Percentiles rank a stretch among this genome's conserved stretches.
phyloP scores from a whole-genome alignment of 2,329 filamentous ascomycete species.

The Diaporthe sp. region DNA sequence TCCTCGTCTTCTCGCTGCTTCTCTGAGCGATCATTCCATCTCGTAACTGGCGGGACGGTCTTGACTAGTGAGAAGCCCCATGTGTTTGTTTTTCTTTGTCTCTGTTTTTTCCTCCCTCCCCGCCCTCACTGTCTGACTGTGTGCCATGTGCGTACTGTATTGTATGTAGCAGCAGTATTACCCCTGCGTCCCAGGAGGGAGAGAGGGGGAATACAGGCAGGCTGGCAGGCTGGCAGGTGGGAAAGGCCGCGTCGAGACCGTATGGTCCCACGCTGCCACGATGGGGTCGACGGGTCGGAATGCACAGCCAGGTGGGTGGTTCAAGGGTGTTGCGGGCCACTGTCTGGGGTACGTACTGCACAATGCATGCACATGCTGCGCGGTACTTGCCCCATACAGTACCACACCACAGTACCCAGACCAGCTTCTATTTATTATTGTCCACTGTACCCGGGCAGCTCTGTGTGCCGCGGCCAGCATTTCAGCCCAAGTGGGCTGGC shows the following conservation, averaged over 20 bases:
- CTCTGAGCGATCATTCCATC: background rate
- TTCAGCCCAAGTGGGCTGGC: constrained; percentile 40
- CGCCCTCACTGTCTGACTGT: background rate
- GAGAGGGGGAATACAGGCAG: background rate
- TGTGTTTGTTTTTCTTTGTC: constrained; percentile 7
- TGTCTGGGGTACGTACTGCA: constrained; percentile 31
- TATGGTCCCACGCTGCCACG: constrained; percentile 28
- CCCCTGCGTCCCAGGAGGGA: constrained; percentile 27
- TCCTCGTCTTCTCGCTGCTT: constrained; percentile 5
- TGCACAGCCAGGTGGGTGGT: constrained; percentile 33
- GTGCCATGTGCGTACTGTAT: background rate
- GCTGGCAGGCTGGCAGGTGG: constrained; percentile 15
- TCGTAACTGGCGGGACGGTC: background rate
- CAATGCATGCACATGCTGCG: background rate
- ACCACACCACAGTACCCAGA: constrained; percentile 5
- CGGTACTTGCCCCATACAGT: constrained; percentile 20
- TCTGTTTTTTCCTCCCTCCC: background rate
- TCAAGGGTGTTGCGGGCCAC: constrained; percentile 4
- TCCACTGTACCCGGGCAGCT: background rate
- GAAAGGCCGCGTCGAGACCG: constrained; percentile 33
- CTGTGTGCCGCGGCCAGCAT: constrained; percentile 26
- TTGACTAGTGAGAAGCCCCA: constrained; percentile 7
- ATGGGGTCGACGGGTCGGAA: constrained; percentile 30
- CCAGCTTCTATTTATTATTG: constrained; percentile 10
- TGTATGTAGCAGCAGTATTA: background rate